Percentiles rank a stretch among this genome's conserved stretches.
Evolutionary conservation across 148 eudicot genomes (phyloP).

Genomic region (Camellia granthamiana): DNA sequence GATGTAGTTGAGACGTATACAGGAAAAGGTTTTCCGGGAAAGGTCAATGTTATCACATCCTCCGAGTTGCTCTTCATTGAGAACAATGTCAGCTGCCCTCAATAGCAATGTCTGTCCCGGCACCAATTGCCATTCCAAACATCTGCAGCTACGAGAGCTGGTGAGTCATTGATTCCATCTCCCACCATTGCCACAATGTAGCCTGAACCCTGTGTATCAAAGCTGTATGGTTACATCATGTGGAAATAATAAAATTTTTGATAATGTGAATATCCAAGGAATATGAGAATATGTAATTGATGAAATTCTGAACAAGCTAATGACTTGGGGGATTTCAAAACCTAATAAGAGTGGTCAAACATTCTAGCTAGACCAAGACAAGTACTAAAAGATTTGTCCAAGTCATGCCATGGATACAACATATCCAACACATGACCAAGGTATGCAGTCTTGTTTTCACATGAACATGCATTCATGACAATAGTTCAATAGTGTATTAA

Average conservation of each 20-base stretch:
- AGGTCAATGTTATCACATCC: constrained; percentile 89
- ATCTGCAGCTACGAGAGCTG: constrained; percentile 92
- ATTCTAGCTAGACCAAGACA: background rate
- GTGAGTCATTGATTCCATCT: constrained; percentile 94
- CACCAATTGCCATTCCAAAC: constrained; percentile 99
- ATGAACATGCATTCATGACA: background rate
- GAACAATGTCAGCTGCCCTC: constrained; percentile 97
- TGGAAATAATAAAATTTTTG: background rate
- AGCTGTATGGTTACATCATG: background rate
- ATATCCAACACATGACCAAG: too few relatives aligned
- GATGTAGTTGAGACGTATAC: constrained; percentile 78
- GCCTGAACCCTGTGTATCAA: constrained; percentile 26
- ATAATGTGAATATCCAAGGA: background rate
- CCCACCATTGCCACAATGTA: constrained; percentile 85
- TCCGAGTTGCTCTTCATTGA: constrained; percentile 86
- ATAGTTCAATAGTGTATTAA: background rate
- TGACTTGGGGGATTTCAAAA: background rate
- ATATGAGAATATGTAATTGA: background rate
- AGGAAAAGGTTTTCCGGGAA: constrained; percentile 71
- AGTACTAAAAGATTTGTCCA: background rate
- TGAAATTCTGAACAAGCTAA: background rate
- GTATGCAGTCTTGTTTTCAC: background rate
- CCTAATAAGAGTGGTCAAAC: background rate
- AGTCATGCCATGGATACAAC: background rate
- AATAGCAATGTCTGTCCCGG: constrained; percentile 95